phyloP scores from a whole-genome alignment of 495 filamentous ascomycete species.

The Friedmanniomyces simplex region DNA sequence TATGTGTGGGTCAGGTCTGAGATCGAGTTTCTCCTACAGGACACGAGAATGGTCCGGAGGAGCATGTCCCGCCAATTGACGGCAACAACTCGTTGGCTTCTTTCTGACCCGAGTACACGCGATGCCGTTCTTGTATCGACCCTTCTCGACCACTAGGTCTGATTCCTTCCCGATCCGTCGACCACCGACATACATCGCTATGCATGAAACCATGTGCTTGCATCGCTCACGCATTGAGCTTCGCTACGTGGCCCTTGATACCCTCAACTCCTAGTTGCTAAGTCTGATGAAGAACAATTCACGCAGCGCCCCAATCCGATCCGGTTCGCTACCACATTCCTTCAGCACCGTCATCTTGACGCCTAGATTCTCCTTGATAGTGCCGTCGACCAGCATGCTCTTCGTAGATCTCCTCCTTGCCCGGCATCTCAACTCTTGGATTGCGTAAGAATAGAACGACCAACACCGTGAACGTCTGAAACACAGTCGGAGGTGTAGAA shows the following conservation, averaged over 20 bases:
- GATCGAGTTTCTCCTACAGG: no score
- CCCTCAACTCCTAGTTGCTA: neutral
- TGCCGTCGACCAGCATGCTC: slow-evolving; percentile 5
- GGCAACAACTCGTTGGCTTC: no score
- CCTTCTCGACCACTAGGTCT: no score
- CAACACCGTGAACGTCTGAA: slow-evolving; percentile 41
- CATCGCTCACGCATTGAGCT: neutral
- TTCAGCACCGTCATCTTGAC: slow-evolving; percentile 3
- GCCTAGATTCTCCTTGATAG: slow-evolving; percentile 7
- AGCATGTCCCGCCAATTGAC: no score
- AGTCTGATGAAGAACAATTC: neutral
- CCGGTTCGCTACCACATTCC: slow-evolving; percentile 20
- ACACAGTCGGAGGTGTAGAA: slow-evolving; percentile 34
- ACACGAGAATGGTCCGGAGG: no score
- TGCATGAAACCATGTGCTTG: neutral
- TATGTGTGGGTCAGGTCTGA: no score
- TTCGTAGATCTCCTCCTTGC: slow-evolving; percentile 5
- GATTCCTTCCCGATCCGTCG: no score
- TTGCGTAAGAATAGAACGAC: slow-evolving; percentile 45
- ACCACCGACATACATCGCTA: no score
- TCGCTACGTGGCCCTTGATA: neutral
- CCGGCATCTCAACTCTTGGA: neutral
- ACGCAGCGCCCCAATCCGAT: neutral
- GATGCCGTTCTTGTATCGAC: no score
- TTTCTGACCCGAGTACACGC: no score